Percentiles rank a stretch among this genome's conserved stretches.
phyloP scores from a whole-genome alignment of 306 rosid species.

The Argentina anserina region DNA sequence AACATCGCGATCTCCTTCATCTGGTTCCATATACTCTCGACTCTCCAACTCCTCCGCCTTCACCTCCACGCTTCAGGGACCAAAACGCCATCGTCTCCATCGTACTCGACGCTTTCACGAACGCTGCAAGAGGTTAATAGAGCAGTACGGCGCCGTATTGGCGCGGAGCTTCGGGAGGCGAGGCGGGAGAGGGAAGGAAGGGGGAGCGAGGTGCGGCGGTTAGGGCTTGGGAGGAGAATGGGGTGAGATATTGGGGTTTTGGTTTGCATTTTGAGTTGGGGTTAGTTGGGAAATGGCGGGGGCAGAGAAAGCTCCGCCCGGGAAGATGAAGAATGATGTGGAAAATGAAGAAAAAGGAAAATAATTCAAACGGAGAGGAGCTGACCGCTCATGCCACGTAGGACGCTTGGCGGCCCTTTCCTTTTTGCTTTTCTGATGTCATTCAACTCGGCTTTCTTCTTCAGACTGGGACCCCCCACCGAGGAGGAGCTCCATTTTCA shows the following conservation, averaged over 20 bases:
- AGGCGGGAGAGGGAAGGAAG: conserved; percentile 15
- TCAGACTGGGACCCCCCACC: no score
- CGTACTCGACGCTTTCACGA: not conserved
- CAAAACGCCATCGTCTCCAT: conserved; percentile 1
- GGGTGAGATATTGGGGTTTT: conserved; percentile 1
- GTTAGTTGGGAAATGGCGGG: no score
- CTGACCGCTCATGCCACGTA: not conserved
- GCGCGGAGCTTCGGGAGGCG: conserved; percentile 15
- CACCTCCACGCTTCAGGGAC: conserved; percentile 1
- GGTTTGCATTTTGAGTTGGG: not conserved
- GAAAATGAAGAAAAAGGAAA: not conserved
- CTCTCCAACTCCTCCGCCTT: conserved; percentile 35
- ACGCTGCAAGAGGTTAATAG: conserved; percentile 21
- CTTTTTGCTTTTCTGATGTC: no score
- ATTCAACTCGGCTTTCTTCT: no score
- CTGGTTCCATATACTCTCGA: conserved; percentile 55
- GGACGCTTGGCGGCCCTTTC: not conserved
- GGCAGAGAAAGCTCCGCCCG: not conserved
- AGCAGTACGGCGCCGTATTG: not conserved
- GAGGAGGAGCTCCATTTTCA: no score
- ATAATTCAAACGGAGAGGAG: not conserved
- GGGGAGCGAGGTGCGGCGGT: not conserved
- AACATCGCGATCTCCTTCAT: conserved; percentile 66
- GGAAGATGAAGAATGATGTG: not conserved
- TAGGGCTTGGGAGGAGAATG: conserved; percentile 32